Evolutionary conservation across 192 early-diverging fungal species (phyloP).

Genomic region (Pilobolus umbonatus): DNA sequence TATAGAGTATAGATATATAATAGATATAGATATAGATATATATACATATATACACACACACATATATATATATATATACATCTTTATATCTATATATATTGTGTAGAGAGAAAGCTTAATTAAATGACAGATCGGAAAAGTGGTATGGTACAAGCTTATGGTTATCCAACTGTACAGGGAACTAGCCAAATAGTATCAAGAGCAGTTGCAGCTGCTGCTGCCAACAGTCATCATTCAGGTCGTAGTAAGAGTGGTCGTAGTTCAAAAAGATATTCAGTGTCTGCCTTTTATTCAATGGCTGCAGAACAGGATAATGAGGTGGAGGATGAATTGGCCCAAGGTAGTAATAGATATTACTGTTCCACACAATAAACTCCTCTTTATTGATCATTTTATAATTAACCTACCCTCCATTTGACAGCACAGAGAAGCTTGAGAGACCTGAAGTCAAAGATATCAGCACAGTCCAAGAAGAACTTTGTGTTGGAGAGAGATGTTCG

Average conservation of each 20-base stretch:
- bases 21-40: too few species aligned
- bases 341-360: slow-evolving; percentile 35
- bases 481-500: slow-evolving; percentile 91
- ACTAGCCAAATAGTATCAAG: slow-evolving; percentile 29
- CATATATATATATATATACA: too few species aligned
- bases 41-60: too few species aligned
- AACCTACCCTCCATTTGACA: slow-evolving; percentile 21
- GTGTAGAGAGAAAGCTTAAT: too few species aligned
- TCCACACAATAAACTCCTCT: background rate
- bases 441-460: slow-evolving; percentile 86
- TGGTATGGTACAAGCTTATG: slow-evolving; percentile 36
- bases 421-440: slow-evolving; percentile 85
- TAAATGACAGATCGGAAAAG: slow-evolving; percentile 34
- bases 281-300: slow-evolving; percentile 75
- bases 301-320: slow-evolving; percentile 95
- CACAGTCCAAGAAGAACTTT: slow-evolving; percentile 96
- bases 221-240: slow-evolving; percentile 28
- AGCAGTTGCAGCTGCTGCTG: slow-evolving; percentile 37
- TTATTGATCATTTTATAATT: background rate
- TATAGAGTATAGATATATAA: too few species aligned
- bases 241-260: slow-evolving; percentile 21
- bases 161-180: slow-evolving; percentile 20
- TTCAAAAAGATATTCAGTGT: slow-evolving; percentile 68
- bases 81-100: too few species aligned
- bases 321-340: slow-evolving; percentile 91